These are phyloP conservation scores for Wickerhamiella spandovensis DNA, from an alignment of 805 yeast species.

Conservation along the genomic window DNA sequence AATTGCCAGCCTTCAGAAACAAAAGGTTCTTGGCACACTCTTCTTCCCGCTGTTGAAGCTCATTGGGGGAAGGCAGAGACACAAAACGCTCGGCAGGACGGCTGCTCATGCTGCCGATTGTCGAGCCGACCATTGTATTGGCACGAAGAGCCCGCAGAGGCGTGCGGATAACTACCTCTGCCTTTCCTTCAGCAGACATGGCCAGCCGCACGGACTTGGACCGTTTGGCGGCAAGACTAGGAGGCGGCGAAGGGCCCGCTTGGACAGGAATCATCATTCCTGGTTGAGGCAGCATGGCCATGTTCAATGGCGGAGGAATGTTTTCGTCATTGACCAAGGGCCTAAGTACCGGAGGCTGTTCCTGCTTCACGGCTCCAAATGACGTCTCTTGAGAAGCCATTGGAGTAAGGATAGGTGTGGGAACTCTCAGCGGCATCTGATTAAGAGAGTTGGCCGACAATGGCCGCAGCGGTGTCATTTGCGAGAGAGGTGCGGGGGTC, in stretches of 20 bases:
- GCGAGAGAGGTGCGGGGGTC: background rate
- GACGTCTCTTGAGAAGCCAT: background rate
- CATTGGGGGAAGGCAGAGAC: constrained; percentile 12
- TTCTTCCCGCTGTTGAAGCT: constrained; percentile 17
- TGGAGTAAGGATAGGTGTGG: background rate
- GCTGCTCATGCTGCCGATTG: constrained; percentile 1
- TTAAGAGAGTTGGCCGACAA: background rate
- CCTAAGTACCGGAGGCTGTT: background rate
- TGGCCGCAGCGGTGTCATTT: background rate
- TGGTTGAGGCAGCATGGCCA: background rate
- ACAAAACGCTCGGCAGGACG: constrained; percentile 10
- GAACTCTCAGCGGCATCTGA: background rate
- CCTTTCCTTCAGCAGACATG: constrained; percentile 30
- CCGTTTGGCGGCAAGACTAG: constrained; percentile 6
- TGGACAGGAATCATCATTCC: background rate
- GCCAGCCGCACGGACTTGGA: constrained; percentile 19
- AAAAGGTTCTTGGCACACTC: constrained; percentile 27
- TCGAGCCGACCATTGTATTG: constrained; percentile 1
- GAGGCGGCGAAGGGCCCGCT: background rate
- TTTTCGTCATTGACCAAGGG: background rate
- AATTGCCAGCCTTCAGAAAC: constrained; percentile 22
- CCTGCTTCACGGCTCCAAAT: background rate
- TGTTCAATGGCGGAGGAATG: background rate
- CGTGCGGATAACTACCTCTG: constrained; percentile 24
- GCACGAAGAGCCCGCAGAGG: constrained; percentile 14